Evolutionary conservation across 352 stramenopile species (phyloP).

Genomic region (Blastocystis sp.): DNA sequence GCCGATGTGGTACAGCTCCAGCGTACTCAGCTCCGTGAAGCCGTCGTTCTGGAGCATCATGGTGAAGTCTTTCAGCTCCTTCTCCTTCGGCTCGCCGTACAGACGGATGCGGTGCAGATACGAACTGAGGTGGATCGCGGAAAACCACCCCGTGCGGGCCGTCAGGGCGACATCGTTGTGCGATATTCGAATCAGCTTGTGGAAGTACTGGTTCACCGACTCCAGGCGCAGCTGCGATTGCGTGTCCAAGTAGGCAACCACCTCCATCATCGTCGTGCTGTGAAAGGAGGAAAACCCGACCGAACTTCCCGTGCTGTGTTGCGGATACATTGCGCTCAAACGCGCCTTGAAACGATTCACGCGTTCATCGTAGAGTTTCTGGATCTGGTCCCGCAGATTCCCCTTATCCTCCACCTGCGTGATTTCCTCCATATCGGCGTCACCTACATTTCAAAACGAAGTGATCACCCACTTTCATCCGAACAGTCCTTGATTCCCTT

Average conservation of each 20-base stretch:
- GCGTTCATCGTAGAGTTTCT: slow-evolving; percentile 15
- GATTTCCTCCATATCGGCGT: slow-evolving; percentile 18
- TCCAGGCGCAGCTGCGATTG: slow-evolving; percentile 1
- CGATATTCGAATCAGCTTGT: slow-evolving; percentile 37
- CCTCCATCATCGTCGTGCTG: slow-evolving; percentile 21
- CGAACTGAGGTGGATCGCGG: slow-evolving; percentile 30
- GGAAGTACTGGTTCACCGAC: slow-evolving; percentile 31
- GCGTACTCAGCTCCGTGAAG: slow-evolving; percentile 17
- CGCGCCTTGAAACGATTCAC: slow-evolving; percentile 45
- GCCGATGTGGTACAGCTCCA: slow-evolving; percentile 31
- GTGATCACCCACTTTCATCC: not conserved
- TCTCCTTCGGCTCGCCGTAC: slow-evolving; percentile 21
- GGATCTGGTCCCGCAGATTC: not conserved
- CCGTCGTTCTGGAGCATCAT: slow-evolving; percentile 28
- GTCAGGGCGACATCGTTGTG: slow-evolving; percentile 40
- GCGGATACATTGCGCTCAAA: slow-evolving; percentile 32
- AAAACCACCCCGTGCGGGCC: not conserved
- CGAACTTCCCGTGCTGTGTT: not conserved
- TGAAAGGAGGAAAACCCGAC: slow-evolving; percentile 14
- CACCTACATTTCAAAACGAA: not conserved
- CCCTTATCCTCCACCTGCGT: not conserved
- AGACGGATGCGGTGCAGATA: slow-evolving; percentile 20
- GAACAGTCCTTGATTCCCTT: not conserved
- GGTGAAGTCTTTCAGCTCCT: slow-evolving; percentile 16
- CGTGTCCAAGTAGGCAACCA: slow-evolving; percentile 33